Conservation (phyloP, 139 green algal genomes). For the Micractinium sp. region DNA sequence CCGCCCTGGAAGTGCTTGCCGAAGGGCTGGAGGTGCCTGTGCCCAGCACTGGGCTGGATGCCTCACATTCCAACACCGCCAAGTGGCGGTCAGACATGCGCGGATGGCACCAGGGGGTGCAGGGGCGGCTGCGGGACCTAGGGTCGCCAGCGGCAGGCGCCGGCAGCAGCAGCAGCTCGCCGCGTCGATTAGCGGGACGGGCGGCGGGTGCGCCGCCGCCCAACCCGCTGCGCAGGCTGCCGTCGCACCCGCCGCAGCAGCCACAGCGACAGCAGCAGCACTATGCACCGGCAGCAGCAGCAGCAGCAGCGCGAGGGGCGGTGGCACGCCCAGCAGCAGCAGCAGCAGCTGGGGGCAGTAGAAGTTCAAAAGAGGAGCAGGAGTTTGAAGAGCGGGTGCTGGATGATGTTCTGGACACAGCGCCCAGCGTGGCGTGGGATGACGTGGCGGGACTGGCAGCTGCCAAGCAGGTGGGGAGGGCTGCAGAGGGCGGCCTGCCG, state of each 20-base stretch:
- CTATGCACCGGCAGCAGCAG: neutral
- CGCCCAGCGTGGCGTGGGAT: conserved; percentile 67
- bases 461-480: conserved; percentile 65
- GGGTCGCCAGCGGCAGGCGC: neutral
- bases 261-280: conserved; percentile 1
- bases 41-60: conserved; percentile 54
- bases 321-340: neutral
- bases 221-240: conserved; percentile 43
- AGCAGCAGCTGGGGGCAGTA: neutral
- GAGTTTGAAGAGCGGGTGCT: conserved; percentile 49
- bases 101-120: conserved; percentile 43
- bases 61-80: conserved; percentile 51
- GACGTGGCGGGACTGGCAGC: conserved; percentile 72
- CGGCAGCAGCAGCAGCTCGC: neutral
- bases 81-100: conserved; percentile 59
- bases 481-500: no score
- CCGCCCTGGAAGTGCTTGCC: conserved; percentile 53
- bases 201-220: neutral
- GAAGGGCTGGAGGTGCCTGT: conserved; percentile 64
- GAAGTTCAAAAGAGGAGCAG: conserved; percentile 26
- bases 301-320: neutral
- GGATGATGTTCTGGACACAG: conserved; percentile 70
- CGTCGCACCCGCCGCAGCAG: conserved; percentile 44
- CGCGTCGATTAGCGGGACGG: neutral
- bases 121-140: conserved; percentile 53